Base-by-base conservation (phyloP, 768 basidiomycete genomes). In the Glaciozyma antarctica region DNA sequence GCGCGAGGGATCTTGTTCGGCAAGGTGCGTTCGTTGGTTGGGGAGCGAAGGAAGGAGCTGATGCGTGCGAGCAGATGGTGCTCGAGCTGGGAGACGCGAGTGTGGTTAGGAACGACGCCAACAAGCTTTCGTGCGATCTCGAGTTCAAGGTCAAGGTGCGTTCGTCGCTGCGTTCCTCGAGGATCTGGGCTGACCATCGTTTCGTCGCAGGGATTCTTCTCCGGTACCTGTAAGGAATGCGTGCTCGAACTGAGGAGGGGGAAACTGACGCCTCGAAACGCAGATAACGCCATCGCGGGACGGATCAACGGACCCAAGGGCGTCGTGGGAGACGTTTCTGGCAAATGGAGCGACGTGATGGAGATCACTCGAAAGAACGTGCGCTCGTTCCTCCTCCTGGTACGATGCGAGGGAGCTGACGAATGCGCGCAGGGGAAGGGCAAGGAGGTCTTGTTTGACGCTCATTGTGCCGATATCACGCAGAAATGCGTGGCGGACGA, bases 101-200 rank as follows among this genome's bases (percentile, higher is more conserved):
- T 71, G 82, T 80, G 12, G 90, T 90, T 63, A 85, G 84, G 79
- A 92, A 91, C 78, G 86, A 88, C 73, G 84, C 84, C 72, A 83
- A 84, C 52, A 84, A 84, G 24, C 76, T 89, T 67, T 78, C 76
- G 54, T 88, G 88, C 66, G 91, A 94, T 74, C 78, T 98, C 44
- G 91, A 97, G 71, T 99, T 98, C 81, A 98, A 97, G 82, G 93
- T 92, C 48, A 98, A 95, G 84, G 90, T 88, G 58, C 57, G 79
- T 3, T 22, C 1, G n/a, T 10, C n/a, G 21, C 2, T 24, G 22
- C 22, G 22, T n/a, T n/a, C 8, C 22, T 9, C 5, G n/a, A 4
- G 9, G 49, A 26, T 5, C 2, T n/a, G 49, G 12, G 49, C 49
- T 51, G 49, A 51, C 24, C 16, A 32, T 32, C n/a, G n/a, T n/a